Percentiles rank a stretch among this genome's conserved stretches.
Evolutionary conservation across 495 filamentous ascomycete genomes (phyloP).

Genomic region (Aspergillus mulundensis): DNA sequence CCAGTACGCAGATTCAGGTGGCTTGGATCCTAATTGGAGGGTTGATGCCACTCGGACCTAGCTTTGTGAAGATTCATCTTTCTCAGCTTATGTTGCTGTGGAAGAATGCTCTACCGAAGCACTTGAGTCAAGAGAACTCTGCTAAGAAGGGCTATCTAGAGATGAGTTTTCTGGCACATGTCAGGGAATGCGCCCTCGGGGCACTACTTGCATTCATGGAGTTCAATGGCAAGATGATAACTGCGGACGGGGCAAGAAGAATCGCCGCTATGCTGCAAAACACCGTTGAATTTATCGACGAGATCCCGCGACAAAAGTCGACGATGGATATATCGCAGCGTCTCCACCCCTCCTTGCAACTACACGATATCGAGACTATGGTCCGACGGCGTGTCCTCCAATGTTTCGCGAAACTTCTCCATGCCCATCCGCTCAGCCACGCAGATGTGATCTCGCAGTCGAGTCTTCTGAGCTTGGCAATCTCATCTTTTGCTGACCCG

Average conservation of each 20-base stretch:
- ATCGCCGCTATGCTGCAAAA: slow-evolving; percentile 95
- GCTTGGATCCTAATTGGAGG: slow-evolving; percentile 97
- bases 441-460: slow-evolving; percentile 85
- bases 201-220: slow-evolving; percentile 89
- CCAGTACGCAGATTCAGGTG: slow-evolving; percentile 92
- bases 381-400: slow-evolving; percentile 88
- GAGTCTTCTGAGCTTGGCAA: slow-evolving; percentile 86
- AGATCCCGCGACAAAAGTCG: slow-evolving; percentile 75
- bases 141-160: slow-evolving; percentile 77
- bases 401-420: slow-evolving; percentile 88
- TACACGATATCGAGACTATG: slow-evolving; percentile 92
- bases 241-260: slow-evolving; percentile 89
- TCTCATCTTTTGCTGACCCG: slow-evolving; percentile 89
- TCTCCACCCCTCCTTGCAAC: slow-evolving; percentile 78
- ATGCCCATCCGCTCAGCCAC: slow-evolving; percentile 73
- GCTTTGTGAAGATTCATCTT: slow-evolving; percentile 98
- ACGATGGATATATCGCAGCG: slow-evolving; percentile 84
- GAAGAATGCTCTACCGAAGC: slow-evolving; percentile 95
- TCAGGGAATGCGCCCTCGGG: slow-evolving; percentile 90
- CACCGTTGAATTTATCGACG: slow-evolving; percentile 80
- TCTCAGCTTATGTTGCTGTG: slow-evolving; percentile 93
- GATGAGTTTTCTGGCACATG: slow-evolving; percentile 87
- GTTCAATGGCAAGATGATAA: slow-evolving; percentile 88
- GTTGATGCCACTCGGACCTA: slow-evolving; percentile 92
- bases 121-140: slow-evolving; percentile 84